Conservation (phyloP, 2,329 filamentous ascomycete genomes). For the Hypoxylon sp. region DNA sequence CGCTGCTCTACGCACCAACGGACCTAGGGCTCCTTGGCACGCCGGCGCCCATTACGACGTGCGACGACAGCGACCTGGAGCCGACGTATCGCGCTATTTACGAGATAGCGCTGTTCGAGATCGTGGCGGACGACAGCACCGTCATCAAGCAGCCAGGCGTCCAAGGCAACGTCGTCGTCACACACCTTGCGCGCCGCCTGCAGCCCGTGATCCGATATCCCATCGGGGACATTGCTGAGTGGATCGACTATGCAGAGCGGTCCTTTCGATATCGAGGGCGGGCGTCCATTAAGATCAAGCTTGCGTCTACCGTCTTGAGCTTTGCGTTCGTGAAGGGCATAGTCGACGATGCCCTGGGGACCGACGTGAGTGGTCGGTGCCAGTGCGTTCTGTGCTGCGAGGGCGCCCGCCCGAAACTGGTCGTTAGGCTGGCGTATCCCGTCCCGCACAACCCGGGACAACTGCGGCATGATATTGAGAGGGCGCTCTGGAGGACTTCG, state of each 20-base stretch:
- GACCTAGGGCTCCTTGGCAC: constrained; percentile 5
- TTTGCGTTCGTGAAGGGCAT: background rate
- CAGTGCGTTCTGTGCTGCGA: constrained; percentile 13
- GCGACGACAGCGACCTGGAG: background rate
- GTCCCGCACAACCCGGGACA: constrained; percentile 1
- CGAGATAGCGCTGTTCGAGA: constrained; percentile 2
- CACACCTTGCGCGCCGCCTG: constrained; percentile 9
- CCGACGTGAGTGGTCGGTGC: constrained; percentile 5
- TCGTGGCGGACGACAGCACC: constrained; percentile 12
- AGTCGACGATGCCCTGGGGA: background rate
- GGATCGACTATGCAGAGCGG: constrained; percentile 10
- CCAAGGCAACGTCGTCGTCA: constrained; percentile 17
- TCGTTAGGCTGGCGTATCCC: constrained; percentile 9
- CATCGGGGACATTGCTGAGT: constrained; percentile 16
- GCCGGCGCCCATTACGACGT: constrained; percentile 3
- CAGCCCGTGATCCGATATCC: constrained; percentile 16
- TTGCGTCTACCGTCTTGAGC: constrained; percentile 3
- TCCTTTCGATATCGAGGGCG: constrained; percentile 8
- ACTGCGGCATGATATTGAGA: constrained; percentile 14
- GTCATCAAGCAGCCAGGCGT: constrained; percentile 12
- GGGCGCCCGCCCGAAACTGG: background rate
- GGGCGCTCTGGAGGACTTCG: constrained; percentile 8
- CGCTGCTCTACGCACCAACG: constrained; percentile 7
- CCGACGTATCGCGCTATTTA: constrained; percentile 8
- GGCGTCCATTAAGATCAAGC: constrained; percentile 5